Evolutionary conservation across 257 asterid genomes (phyloP), one percentile per base, ranked within the genome.

Genomic region (Jacaranda copaia): DNA sequence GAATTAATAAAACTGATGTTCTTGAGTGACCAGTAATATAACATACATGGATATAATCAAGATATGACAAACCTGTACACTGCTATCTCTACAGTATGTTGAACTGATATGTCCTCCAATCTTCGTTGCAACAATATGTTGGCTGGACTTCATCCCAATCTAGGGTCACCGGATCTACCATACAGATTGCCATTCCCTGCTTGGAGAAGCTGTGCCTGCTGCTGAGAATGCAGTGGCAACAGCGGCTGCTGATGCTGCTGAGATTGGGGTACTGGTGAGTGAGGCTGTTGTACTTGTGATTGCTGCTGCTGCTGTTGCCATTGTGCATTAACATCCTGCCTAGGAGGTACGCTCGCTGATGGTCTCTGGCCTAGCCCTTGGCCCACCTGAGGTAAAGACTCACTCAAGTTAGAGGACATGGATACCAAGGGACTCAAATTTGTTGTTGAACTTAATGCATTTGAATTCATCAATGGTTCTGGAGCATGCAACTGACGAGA

Each of bases 11-110:
- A 10, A 55, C 51, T 20, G 56, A 46, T 35, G 15, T 42, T 18
- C 20, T 38, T 19, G 45, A 42, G 72, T 32, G n/a, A 48, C 11
- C 25, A 64, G 8, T 35, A 68, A 60, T 19, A 43, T 45, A 32
- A n/a, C 81, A 69, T 72, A 59, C 14, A 49, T 46, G 58, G 72
- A 64, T 36, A 68, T 61, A 66, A 77, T 56, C n/a, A 69, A 68
- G 67, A 66, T 75, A 55, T 49, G 72, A 38, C 84, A 66, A 81
- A 91, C 99, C 97, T 95, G 93, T 86, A 89, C 96, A 87, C 70
- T 63, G 81, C 77, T 62, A 79, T 81, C 85, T 70, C 73, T 20
- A 70, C 74, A 76, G 84, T 80, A 79, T 77, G 85, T 80, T 51
- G 76, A 85, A 80, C 84, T 71, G 77, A 80, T 52, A 76, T 36